A percentile compares a stretch with the other conserved stretches of the same genome.
phyloP scores from a whole-genome alignment of 306 rosid species.

The Lathyrus oleraceus region DNA sequence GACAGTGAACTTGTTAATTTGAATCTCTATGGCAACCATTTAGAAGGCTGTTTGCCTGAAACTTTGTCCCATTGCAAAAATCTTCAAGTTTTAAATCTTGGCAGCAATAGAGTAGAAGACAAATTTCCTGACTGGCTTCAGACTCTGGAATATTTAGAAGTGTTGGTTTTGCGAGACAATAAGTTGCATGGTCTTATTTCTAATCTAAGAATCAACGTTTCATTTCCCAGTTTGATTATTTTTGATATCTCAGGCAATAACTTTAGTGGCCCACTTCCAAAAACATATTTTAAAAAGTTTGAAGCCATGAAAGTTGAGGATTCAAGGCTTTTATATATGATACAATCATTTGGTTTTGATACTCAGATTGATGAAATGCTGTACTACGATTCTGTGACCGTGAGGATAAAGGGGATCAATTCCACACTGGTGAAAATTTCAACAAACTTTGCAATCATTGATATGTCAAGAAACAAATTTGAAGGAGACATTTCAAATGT shows the following conservation, averaged over 20 bases:
- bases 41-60: not conserved
- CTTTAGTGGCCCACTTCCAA: slow-evolving; percentile 10
- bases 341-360: no score
- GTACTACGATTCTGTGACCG: not conserved
- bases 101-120: slow-evolving; percentile 34
- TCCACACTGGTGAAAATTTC: not conserved
- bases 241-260: slow-evolving; percentile 32
- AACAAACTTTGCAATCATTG: slow-evolving; percentile 15
- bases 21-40: not conserved
- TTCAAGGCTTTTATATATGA: no score
- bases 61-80: not conserved
- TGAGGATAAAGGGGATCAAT: slow-evolving; percentile 7
- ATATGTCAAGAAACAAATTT: not conserved
- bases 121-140: slow-evolving; percentile 45
- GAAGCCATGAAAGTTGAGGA: no score
- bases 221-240: slow-evolving; percentile 6
- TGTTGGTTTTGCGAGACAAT: slow-evolving; percentile 40
- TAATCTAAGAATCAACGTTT: not conserved
- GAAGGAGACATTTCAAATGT: slow-evolving; percentile 40
- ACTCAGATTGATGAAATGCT: no score
- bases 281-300: not conserved
- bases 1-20: not conserved
- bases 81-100: slow-evolving; percentile 36
- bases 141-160: slow-evolving; percentile 10
- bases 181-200: slow-evolving; percentile 39